Base-by-base conservation (phyloP, 805 yeast species). In the Yarrowia hollandica region DNA sequence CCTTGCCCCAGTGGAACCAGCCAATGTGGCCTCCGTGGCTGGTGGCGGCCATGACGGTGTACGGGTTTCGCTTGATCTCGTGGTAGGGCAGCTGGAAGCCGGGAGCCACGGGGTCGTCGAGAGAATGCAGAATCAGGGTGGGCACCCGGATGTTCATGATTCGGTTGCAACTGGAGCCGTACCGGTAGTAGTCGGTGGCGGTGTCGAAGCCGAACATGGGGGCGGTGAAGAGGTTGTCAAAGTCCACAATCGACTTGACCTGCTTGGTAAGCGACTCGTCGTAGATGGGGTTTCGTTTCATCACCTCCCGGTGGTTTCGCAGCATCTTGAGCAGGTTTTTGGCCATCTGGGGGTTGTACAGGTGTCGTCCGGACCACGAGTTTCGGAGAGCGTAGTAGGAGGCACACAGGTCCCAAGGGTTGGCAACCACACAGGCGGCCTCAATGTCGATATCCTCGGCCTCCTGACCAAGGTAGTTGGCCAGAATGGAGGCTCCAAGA, bases 21-120 rank as follows among this genome's bases (percentile, higher is more conserved):
- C 88, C 94, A 58, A 88, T 77, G 71, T 88, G 96, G 0, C 96
- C 95, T 6, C 96, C 96, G 56, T 80, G 75, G 38, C 79, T 76
- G 6, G 91, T 85, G 61, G 82, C 79, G 5, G 83, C 75, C 66
- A 85, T 64, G 41, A 79, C 72, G 30, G 82, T 71, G 67, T 79
- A 82, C 1, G 95, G 94, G 66, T 87, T 87, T 26, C 68, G 63
- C 35, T 66, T 63, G 18, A 80, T 77, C 61, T 83, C 85, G 14
- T 67, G 68, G 33, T 69, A 68, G 1, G 94, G 94, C 22, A 86
- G 67, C 19, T 75, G 69, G 23, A 67, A 70, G 1, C 74, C 73
- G 12, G 86, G 82, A 12, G 83, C 83, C 31, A 88, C 79, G 6
- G 96, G 95, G 67, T 88, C 96, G 69, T 88, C 96, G 22, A 75